These are phyloP conservation scores for Platanthera guangdongensis DNA, from an alignment of 106 monocot genomes.

Conservation along the genomic window DNA sequence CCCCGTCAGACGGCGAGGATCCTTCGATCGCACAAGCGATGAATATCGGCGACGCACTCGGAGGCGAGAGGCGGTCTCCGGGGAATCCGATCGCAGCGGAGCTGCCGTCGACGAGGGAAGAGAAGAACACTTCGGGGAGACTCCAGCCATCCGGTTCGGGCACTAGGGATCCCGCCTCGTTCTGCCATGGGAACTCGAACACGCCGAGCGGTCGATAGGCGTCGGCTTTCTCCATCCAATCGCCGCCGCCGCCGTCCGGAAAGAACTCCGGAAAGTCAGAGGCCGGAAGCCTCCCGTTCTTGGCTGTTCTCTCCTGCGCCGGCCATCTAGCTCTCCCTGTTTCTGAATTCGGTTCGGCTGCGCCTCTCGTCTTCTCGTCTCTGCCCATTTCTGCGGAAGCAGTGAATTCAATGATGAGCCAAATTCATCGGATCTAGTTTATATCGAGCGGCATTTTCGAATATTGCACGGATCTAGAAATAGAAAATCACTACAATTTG, in stretches of 20 bases:
- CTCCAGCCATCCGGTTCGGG: slow-evolving; percentile 24
- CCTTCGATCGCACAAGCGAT: slow-evolving; percentile 12
- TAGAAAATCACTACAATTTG: not conserved
- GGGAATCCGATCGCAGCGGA: slow-evolving; percentile 43
- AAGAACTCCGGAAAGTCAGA: not conserved
- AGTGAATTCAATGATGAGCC: not conserved
- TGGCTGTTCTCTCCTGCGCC: not conserved
- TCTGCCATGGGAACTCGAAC: slow-evolving; percentile 68
- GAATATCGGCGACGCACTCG: not conserved
- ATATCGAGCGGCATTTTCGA: not conserved
- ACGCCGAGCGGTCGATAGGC: slow-evolving; percentile 24
- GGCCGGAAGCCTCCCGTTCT: not conserved
- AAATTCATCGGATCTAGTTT: not conserved
- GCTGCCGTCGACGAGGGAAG: slow-evolving; percentile 51
- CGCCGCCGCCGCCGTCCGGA: slow-evolving; percentile 1
- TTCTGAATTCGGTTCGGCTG: not conserved
- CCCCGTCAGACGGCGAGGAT: slow-evolving; percentile 16
- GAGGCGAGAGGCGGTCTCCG: slow-evolving; percentile 31
- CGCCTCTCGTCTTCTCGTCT: not conserved
- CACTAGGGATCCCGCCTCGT: not conserved
- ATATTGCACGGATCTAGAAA: not conserved
- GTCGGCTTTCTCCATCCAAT: not conserved
- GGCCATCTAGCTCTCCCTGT: not conserved
- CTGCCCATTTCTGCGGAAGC: not conserved
- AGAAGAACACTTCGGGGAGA: slow-evolving; percentile 52